These are phyloP conservation scores for Oidiodendron maius DNA, from an alignment of 495 filamentous ascomycete genomes.

Conservation along the genomic window DNA sequence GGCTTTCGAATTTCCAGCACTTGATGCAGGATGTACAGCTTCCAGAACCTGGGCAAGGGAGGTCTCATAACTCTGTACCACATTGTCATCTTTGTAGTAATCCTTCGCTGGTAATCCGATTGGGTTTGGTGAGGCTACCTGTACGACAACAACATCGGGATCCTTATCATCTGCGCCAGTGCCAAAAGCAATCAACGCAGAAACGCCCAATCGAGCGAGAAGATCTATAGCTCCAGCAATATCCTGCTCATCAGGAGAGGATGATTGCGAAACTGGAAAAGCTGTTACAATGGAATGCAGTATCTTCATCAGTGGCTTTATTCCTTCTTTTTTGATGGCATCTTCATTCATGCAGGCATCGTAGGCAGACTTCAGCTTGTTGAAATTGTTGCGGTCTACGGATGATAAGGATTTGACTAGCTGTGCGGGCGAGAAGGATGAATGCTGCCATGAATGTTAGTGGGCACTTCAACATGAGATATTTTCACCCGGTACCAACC, in stretches of 20 bases:
- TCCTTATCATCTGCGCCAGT: slow-evolving; percentile 57
- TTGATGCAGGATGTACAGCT: slow-evolving; percentile 11
- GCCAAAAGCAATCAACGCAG: slow-evolving; percentile 38
- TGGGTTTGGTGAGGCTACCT: slow-evolving; percentile 42
- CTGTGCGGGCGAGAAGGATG: slow-evolving; percentile 36
- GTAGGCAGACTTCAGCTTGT: slow-evolving; percentile 58
- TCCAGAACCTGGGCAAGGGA: slow-evolving; percentile 35
- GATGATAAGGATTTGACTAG: slow-evolving; percentile 24
- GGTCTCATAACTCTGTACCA: slow-evolving; percentile 44
- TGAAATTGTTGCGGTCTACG: slow-evolving; percentile 56
- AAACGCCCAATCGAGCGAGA: slow-evolving; percentile 45
- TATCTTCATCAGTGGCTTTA: slow-evolving; percentile 43
- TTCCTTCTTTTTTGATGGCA: slow-evolving; percentile 45
- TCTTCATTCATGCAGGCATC: slow-evolving; percentile 59
- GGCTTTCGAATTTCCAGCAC: slow-evolving; percentile 2
- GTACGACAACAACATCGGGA: slow-evolving; percentile 55
- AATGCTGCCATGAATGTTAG: slow-evolving; percentile 29
- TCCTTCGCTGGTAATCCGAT: slow-evolving; percentile 60
- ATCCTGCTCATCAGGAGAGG: slow-evolving; percentile 29
- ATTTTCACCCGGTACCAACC: slow-evolving; percentile 14
- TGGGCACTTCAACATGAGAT: neutral
- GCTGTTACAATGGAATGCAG: slow-evolving; percentile 46
- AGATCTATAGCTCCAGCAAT: slow-evolving; percentile 44
- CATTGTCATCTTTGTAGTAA: slow-evolving; percentile 54
- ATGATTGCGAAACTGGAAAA: slow-evolving; percentile 35